Percentiles rank a stretch among this genome's conserved stretches.
Conservation (phyloP, 805 yeast genomes). For the Pichia eremophila region DNA sequence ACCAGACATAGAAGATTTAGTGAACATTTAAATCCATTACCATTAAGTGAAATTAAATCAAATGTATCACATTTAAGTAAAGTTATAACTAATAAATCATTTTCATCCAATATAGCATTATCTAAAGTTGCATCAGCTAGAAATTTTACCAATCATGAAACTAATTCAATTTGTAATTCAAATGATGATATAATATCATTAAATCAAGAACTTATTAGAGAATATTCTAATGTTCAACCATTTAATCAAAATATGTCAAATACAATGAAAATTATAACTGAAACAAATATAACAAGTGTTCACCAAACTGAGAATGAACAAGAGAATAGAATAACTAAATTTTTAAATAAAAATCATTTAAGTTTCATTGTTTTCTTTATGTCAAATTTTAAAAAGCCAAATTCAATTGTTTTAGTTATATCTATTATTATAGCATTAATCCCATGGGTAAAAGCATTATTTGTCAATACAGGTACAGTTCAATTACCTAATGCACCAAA, state of each 20-base stretch:
- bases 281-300: slow-evolving; percentile 26
- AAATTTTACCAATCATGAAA: neutral
- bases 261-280: slow-evolving; percentile 25
- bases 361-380: slow-evolving; percentile 24
- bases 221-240: slow-evolving; percentile 28
- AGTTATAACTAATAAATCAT: slow-evolving; percentile 1
- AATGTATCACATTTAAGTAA: slow-evolving; percentile 4
- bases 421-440: slow-evolving; percentile 42
- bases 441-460: slow-evolving; percentile 44
- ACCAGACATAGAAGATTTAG: neutral
- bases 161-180: too few relatives aligned
- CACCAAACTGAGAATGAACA: slow-evolving; percentile 18
- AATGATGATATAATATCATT: slow-evolving; percentile 12
- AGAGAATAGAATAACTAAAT: neutral
- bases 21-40: neutral
- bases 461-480: slow-evolving; percentile 26
- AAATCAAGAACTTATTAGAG: slow-evolving; percentile 25
- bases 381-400: slow-evolving; percentile 42
- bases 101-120: slow-evolving; percentile 4
- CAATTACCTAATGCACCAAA: slow-evolving; percentile 36
- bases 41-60: slow-evolving; percentile 2
- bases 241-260: slow-evolving; percentile 23
- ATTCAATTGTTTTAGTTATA: slow-evolving; percentile 35
- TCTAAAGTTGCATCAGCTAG: slow-evolving; percentile 27
- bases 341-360: slow-evolving; percentile 23